Evolutionary conservation across 2,329 filamentous ascomycete genomes (phyloP), one percentile per base, ranked within the genome.

Genomic region (Raffaelea albimanens): DNA sequence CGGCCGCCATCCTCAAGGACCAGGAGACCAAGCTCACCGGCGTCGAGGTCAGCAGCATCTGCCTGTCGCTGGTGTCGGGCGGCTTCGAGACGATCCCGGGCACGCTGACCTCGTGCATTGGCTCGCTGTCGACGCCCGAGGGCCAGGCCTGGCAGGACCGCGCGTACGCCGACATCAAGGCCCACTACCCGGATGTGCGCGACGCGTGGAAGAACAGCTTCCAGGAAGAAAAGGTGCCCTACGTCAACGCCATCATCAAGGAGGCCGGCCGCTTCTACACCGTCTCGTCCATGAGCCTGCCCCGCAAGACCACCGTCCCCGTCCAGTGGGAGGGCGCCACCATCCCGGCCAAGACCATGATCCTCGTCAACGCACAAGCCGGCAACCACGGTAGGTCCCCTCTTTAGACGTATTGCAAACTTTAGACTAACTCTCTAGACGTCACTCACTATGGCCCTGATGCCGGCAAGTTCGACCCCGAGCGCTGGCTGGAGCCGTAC

Each of bases 71-170:
- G 78, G 83, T 91, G 0, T 85, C 82, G 1, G 87, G 85, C 0
- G 87, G 87, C 18, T 75, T 91, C 16, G 87, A 93, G 59, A 93
- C 87, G 0, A 82, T 93, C 1, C 84, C 87, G 0, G 84, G 81
- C 11, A 90, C 89, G 52, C 66, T 91, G 10, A 82, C 88, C 57
- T 87, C 88, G 83, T 82, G 82, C 13, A 78, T 91, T 40, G 87
- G 83, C 2, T 87, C 85, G 55, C 73, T 93, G 2, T 76, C 83
- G n/a, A 81, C 78, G 0, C 63, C 73, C 0, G 69, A 81, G 11
- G 85, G 86, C 14, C 82, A 85, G 55, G 69, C 73, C 3, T 83
- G 90, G 50, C 87, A 93, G 62, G 65, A 73, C 47, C 79, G 75
- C 33, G 85, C 85, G 0, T 78, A 86, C 49, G 65, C 74, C 1